Evolutionary conservation across 805 yeast genomes (phyloP), one percentile per base, ranked within the genome.

Genomic region (Metschnikowia proteae): DNA sequence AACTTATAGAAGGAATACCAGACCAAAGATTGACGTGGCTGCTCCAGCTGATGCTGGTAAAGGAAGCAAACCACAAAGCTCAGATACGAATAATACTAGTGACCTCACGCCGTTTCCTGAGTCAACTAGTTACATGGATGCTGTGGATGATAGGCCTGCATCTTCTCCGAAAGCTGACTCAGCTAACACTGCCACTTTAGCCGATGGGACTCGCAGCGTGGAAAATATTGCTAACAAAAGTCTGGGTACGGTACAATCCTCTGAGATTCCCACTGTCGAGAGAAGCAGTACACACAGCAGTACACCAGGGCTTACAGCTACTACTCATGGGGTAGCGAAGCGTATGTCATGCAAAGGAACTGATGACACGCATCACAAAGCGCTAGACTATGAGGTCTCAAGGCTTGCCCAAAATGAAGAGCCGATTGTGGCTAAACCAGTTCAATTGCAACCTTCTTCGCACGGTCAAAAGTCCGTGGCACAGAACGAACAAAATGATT

Each of bases 21-120:
- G 45, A 4, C 37, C 43, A 8, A 40, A 17, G 43, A 40, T 40
- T n/a, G 32, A 31, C 6, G 28, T 10, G 4, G 23, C 9, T 8
- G 34, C 43, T 25, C 8, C 43, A 31, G 26, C 35, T 13, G 32
- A 40, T 23, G 11, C 35, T 25, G 17, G 11, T 23, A 3, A 3
- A 9, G 43, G 29, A 13, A 31, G 34, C 25, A 40, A 36, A 10
- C 27, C 36, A 7, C 29, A 23, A 11, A 23, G 36, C 13, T 28
- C 38, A 7, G 31, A 17, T 6, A 33, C 32, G 10, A 33, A 33
- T 22, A 17, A 42, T 17, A 26, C 38, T n/a, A 42, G 45, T 27
- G 45, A 42, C 17, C 38, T 42, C 9, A 42, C 38, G n/a, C 45
- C 38, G 3, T 32, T 33, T 42, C 26, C 45, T 6, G 45, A 42